Evolutionary conservation across 352 stramenopile species (phyloP).

Genomic region (Peronospora destructor): DNA sequence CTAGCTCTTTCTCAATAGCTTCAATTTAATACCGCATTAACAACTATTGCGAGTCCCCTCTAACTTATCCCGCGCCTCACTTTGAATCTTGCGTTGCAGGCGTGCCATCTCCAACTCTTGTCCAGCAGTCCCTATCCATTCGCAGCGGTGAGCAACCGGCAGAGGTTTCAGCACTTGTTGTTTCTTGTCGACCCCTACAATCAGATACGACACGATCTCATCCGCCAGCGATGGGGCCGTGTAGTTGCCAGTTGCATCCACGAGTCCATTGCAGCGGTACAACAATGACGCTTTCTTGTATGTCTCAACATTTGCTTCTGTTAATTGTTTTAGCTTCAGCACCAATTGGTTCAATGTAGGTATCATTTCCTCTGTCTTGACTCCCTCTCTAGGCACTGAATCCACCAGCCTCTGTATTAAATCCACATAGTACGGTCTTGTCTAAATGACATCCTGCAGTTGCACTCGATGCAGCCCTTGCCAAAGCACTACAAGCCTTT

Average conservation of each 20-base stretch:
- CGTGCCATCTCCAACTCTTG: conserved; percentile 53
- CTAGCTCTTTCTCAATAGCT: too few relatives aligned
- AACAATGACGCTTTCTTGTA: conserved; percentile 51
- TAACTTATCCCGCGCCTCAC: conserved; percentile 60
- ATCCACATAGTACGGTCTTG: too few relatives aligned
- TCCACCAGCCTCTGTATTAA: too few relatives aligned
- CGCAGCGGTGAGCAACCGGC: conserved; percentile 36
- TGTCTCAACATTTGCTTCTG: conserved; percentile 61
- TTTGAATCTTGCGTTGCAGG: conserved; percentile 67
- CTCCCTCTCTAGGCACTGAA: too few relatives aligned
- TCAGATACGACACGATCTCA: conserved; percentile 63
- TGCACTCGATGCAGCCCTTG: conserved; percentile 53
- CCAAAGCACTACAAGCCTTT: conserved; percentile 62
- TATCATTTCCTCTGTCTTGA: too few relatives aligned
- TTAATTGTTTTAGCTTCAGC: conserved; percentile 54
- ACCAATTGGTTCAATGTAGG: too few relatives aligned
- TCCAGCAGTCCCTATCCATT: conserved; percentile 46
- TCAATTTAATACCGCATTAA: too few relatives aligned
- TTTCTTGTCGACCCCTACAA: conserved; percentile 46
- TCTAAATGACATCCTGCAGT: conserved; percentile 43
- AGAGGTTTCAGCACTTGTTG: conserved; percentile 52
- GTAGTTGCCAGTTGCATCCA: conserved; percentile 58
- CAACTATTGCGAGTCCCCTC: conserved; percentile 43
- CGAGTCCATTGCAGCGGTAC: conserved; percentile 47
- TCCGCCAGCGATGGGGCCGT: conserved; percentile 59